Evolutionary conservation across 805 yeast genomes (phyloP).

Genomic region (Candida alai): DNA sequence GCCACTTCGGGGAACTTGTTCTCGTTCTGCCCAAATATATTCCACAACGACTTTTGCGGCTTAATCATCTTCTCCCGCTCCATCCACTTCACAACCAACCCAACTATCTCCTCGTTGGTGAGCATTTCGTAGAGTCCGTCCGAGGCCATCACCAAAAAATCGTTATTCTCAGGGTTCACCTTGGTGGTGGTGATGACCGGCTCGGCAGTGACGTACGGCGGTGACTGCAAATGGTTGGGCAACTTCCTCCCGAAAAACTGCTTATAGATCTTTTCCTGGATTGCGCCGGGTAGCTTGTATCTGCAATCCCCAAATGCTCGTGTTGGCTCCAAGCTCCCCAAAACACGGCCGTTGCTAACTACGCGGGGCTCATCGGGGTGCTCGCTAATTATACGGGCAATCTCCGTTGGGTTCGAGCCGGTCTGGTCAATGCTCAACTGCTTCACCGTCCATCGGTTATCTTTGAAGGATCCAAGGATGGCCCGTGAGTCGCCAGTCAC

Average conservation of each 20-base stretch:
- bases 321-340: conserved; percentile 92
- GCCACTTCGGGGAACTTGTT: conserved; percentile 58
- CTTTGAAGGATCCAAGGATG: conserved; percentile 68
- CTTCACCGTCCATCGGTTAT: conserved; percentile 80
- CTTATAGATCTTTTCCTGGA: conserved; percentile 70
- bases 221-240: conserved; percentile 73
- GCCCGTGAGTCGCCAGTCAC: conserved; percentile 97
- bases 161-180: conserved; percentile 65
- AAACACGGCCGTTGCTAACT: conserved; percentile 79
- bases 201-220: conserved; percentile 97
- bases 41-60: conserved; percentile 47
- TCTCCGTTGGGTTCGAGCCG: conserved; percentile 87
- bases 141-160: conserved; percentile 86
- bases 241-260: conserved; percentile 78
- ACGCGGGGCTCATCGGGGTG: conserved; percentile 91
- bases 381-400: conserved; percentile 72
- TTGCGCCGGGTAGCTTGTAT: conserved; percentile 74
- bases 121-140: conserved; percentile 93
- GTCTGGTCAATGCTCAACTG: conserved; percentile 91
- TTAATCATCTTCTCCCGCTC: conserved; percentile 63
- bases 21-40: conserved; percentile 36
- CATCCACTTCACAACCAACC: conserved; percentile 91
- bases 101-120: conserved; percentile 88
- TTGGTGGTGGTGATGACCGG: conserved; percentile 86
- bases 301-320: conserved; percentile 97